Conservation (phyloP, 805 yeast species). For the Saccharomycopsis synnaedendra region DNA sequence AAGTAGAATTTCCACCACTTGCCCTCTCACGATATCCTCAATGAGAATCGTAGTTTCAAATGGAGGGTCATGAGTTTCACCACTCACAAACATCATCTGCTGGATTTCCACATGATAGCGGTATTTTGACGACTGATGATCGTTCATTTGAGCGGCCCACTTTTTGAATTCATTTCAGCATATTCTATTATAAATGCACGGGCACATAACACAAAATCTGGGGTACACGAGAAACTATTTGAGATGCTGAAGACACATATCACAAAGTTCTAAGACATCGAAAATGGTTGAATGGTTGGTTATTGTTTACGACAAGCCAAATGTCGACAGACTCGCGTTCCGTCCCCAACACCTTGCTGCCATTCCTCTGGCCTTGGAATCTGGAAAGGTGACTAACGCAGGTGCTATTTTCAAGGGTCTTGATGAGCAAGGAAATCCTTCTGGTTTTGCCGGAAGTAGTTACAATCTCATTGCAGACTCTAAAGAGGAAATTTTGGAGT, state of each 20-base stretch:
- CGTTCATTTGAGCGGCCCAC: background rate
- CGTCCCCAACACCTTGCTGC: conserved; percentile 44
- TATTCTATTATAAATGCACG: too few species aligned
- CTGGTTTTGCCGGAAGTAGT: conserved; percentile 57
- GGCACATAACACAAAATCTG: too few species aligned
- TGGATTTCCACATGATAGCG: conserved; percentile 88
- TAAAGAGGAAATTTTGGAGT: conserved; percentile 52
- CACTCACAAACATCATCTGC: conserved; percentile 98
- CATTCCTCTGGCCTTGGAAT: conserved; percentile 31
- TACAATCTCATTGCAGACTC: conserved; percentile 53
- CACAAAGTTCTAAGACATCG: background rate
- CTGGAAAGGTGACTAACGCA: conserved; percentile 35
- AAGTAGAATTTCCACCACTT: conserved; percentile 74
- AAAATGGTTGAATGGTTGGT: conserved; percentile 54
- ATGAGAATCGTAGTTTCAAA: conserved; percentile 83
- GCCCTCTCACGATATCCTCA: conserved; percentile 91
- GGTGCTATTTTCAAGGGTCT: conserved; percentile 42
- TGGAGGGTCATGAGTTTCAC: conserved; percentile 92
- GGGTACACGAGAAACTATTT: too few species aligned
- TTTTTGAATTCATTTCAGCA: background rate
- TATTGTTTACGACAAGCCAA: conserved; percentile 59
- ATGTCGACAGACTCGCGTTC: conserved; percentile 39
- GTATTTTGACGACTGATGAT: conserved; percentile 35
- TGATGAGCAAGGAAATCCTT: conserved; percentile 28
- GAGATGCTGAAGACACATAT: too few species aligned